Base-by-base conservation (phyloP, 768 basidiomycete species). In the Phallus indusiatus region DNA sequence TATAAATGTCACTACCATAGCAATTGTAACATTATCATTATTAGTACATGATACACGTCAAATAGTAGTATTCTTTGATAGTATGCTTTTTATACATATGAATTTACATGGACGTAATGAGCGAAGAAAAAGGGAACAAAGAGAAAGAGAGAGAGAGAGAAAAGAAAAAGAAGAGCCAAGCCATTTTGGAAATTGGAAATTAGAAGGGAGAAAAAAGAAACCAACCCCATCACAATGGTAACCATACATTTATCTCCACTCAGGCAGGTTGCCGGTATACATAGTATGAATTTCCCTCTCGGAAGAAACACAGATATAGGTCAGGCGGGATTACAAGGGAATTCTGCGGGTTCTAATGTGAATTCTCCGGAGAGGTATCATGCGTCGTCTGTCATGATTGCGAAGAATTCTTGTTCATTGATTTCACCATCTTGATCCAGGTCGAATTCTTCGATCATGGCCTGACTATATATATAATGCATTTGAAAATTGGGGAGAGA, bases 361-460 rank as follows among this genome's bases (percentile, higher is more conserved):
- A 42, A 42, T 14, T n/a, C n/a, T 42, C 42, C 14, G 42, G n/a
- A 14, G 9, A 11, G n/a, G 42, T n/a, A 42, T 53, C 35, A 90
- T 69, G 86, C 78, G 61, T 95, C 93, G 72, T 96, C 94, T 21
- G 90, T 90, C 94, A 97, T 94, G 70, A 97, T 95, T 48, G 90
- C 87, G 66, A 94, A 84, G 75, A 99, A 98, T 72, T 99, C 96
- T 68, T 90, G 85, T 69, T 94, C 88, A 68, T 85, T 94, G 71
- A 98, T 98, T 75, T 95, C 95, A 28, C 94, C 94, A 64, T 99
- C 96, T 70, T 93, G 87, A 74, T 99, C 96, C 22, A 99, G 83
- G 72, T 99, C 96, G 69, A 99, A 99, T 73, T 99, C 96, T 67
- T 99, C 96, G 68, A 99, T 99, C 96, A 99, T 99, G 21, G 96